Evolutionary conservation across 2,329 filamentous ascomycete species (phyloP), one percentile per base, ranked within the genome.

Genomic region (Colletotrichum lindemuthianum): DNA sequence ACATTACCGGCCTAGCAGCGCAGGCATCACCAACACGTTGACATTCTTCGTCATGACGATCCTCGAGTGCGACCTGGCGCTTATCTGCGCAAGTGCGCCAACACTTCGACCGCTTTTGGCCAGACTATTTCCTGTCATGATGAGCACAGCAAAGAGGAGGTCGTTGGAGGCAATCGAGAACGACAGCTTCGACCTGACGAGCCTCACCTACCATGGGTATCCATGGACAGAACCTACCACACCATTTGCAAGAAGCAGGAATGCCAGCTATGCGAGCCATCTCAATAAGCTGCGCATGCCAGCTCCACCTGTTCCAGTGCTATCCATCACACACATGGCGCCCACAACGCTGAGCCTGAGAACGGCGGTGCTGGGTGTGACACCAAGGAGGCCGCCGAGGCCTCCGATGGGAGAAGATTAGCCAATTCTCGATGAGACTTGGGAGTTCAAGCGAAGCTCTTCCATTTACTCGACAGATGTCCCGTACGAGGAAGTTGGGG

Each of bases 11-110:
- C 70, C 69, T 1, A 41, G 51, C 36, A 64, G 69, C 47, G 53
- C 60, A 24, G 67, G 65, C 13, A 59, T 66, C 4, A 66, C 69
- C 9, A 71, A 72, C 55, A 71, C 70, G 2, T 67, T 76, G 6
- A 70, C 69, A n/a, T 77, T 77, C 57, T 77, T 76, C 55, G 72
- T 76, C 61, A 72, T 76, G 72, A 77, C 74, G n/a, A 67, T 77
- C 4, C 65, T 77, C 16, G 75, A 77, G 70, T 72, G 73, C 61
- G 75, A 77, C 49, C 66, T 76, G 10, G 75, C 73, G n/a, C 65
- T 77, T 11, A 72, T 77, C 24, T 77, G 75, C 56, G 74, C 75
- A 11, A 73, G 74, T 54, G 75, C 73, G 36, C 75, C 76, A 13
- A 75, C 72, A 8, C 66, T 77, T 41, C 60, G 75, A 37, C 72